These are phyloP conservation scores for Fusarium subglutinans DNA, from an alignment of 2,329 filamentous ascomycete genomes.

Conservation along the genomic window DNA sequence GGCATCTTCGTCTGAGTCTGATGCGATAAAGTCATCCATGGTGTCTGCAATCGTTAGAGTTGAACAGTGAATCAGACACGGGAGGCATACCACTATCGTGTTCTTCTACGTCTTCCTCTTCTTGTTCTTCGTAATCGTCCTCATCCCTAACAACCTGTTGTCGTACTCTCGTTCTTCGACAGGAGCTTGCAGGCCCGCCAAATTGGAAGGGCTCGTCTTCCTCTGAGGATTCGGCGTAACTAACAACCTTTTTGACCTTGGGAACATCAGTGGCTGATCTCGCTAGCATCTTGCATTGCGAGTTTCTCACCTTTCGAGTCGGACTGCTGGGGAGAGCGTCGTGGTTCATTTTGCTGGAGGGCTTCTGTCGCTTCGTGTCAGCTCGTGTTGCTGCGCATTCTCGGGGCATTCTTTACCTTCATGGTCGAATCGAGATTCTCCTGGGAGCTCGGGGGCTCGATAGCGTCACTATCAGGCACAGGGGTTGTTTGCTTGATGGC, in stretches of 20 bases:
- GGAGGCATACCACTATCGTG: conserved; percentile 65
- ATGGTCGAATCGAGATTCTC: conserved; percentile 62
- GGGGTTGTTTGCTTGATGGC: conserved; percentile 66
- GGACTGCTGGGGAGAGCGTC: conserved; percentile 68
- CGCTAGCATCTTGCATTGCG: no score
- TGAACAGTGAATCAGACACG: no score
- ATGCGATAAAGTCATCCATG: conserved; percentile 87
- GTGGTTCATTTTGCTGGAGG: conserved; percentile 41
- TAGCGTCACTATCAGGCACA: conserved; percentile 80
- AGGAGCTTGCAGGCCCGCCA: conserved; percentile 51
- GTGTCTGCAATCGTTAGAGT: conserved; percentile 60
- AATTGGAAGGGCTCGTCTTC: conserved; percentile 76
- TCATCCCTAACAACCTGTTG: conserved; percentile 70
- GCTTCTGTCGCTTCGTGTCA: conserved; percentile 54
- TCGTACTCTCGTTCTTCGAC: conserved; percentile 59
- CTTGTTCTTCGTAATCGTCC: conserved; percentile 78
- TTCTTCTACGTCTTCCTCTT: conserved; percentile 68
- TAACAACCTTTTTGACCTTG: conserved; percentile 68
- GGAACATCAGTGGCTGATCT: neutral
- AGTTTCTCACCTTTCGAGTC: conserved; percentile 73
- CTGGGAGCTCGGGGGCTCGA: conserved; percentile 74
- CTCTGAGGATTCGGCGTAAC: conserved; percentile 86
- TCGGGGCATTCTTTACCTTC: conserved; percentile 27
- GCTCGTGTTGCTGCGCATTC: conserved; percentile 32
- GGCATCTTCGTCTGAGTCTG: conserved; percentile 76